Percentiles rank a stretch among this genome's conserved stretches.
These are phyloP conservation scores for Collybia nuda DNA, from an alignment of 768 basidiomycete species.

Conservation along the genomic window DNA sequence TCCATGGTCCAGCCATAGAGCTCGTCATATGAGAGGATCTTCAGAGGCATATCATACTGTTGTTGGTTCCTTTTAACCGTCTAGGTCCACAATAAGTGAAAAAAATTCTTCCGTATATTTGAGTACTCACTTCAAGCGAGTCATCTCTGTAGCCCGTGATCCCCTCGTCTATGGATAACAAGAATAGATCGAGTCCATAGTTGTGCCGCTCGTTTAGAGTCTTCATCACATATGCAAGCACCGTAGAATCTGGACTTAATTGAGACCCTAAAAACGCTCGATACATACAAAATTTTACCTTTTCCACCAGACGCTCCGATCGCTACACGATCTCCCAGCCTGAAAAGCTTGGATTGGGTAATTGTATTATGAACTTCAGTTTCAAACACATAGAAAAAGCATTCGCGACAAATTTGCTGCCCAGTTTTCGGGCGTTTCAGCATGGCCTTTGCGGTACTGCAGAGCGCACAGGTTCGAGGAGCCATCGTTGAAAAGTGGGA, in stretches of 20 bases:
- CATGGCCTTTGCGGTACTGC: slow-evolving; percentile 76
- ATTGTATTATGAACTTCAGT: slow-evolving; percentile 98
- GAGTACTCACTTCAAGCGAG: slow-evolving; percentile 74
- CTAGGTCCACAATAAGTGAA: slow-evolving; percentile 36
- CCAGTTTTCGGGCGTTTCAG: slow-evolving; percentile 95
- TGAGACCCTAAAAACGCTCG: not conserved
- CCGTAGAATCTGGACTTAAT: slow-evolving; percentile 80
- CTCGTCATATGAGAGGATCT: slow-evolving; percentile 94
- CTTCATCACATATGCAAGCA: slow-evolving; percentile 97
- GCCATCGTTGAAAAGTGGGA: slow-evolving; percentile 51
- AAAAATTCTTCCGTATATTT: not conserved
- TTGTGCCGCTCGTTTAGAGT: slow-evolving; percentile 90
- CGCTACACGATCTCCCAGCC: slow-evolving; percentile 87
- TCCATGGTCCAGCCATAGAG: slow-evolving; percentile 99
- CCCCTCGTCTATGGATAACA: slow-evolving; percentile 97
- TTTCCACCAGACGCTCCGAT: slow-evolving; percentile 99
- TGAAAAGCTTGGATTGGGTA: slow-evolving; percentile 78
- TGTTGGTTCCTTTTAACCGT: slow-evolving; percentile 97
- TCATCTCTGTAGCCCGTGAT: slow-evolving; percentile 98
- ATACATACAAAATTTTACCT: slow-evolving; percentile 47
- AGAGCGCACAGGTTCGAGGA: slow-evolving; percentile 76
- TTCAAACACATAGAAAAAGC: slow-evolving; percentile 97
- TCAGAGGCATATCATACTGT: slow-evolving; percentile 93
- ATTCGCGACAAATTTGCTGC: slow-evolving; percentile 94
- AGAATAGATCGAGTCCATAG: slow-evolving; percentile 87